Percentiles rank a stretch among this genome's conserved stretches.
Evolutionary conservation across 1,284 basidiomycete species (phyloP).

Genomic region (Naganishia albida): DNA sequence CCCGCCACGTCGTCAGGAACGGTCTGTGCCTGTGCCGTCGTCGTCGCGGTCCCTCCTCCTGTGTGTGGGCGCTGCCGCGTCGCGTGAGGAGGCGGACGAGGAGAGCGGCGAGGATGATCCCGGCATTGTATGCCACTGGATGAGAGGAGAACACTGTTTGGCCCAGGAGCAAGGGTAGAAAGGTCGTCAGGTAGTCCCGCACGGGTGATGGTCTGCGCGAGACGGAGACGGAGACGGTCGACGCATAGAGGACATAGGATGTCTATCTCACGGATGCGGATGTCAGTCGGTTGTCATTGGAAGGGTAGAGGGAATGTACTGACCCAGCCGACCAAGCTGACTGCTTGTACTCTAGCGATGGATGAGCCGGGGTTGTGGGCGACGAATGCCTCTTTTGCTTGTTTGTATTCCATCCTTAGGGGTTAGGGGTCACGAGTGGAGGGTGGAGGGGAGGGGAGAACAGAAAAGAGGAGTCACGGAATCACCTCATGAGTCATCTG

Average conservation of each 20-base stretch:
- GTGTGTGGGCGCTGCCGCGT: background rate
- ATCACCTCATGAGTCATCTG: slow-evolving; percentile 3
- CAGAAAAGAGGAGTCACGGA: background rate
- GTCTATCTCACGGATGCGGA: slow-evolving; percentile 59
- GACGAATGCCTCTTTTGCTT: slow-evolving; percentile 83
- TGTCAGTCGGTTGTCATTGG: background rate
- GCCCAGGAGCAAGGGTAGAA: slow-evolving; percentile 73
- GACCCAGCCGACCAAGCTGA: slow-evolving; percentile 73
- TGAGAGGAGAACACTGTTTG: slow-evolving; percentile 71
- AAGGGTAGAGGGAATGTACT: slow-evolving; percentile 46
- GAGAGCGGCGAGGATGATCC: slow-evolving; percentile 53
- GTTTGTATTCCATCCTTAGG: slow-evolving; percentile 65
- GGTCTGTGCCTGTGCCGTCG: slow-evolving; percentile 39
- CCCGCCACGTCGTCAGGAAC: slow-evolving; percentile 82
- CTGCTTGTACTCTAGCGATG: slow-evolving; percentile 70
- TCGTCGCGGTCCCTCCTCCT: too few relatives aligned
- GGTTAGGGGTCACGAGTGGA: slow-evolving; percentile 7
- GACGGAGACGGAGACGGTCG: slow-evolving; percentile 54
- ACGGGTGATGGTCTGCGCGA: slow-evolving; percentile 51
- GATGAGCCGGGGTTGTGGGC: slow-evolving; percentile 76
- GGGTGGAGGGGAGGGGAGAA: slow-evolving; percentile 24
- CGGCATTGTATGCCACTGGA: slow-evolving; percentile 61
- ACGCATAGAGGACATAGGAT: slow-evolving; percentile 69
- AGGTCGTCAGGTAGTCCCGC: slow-evolving; percentile 66
- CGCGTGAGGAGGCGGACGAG: slow-evolving; percentile 3